Conservation (phyloP, 805 yeast species). For the Kodamaea kaohsiungensis region DNA sequence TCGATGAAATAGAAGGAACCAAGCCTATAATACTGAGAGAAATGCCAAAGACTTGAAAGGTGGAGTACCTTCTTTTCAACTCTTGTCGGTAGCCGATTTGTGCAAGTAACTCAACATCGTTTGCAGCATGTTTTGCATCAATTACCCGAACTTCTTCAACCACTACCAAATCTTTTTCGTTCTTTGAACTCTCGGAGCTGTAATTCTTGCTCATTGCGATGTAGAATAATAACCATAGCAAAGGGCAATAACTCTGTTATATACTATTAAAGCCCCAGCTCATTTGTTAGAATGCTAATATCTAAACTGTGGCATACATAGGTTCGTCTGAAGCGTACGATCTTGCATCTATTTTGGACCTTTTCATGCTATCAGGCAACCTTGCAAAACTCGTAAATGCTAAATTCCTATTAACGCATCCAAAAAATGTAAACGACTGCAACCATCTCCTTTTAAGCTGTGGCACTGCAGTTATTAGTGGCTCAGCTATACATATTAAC, state of each 20-base stretch:
- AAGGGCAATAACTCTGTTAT: background rate
- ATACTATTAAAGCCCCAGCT: too few relatives aligned
- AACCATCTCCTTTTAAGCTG: background rate
- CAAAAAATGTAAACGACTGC: too few relatives aligned
- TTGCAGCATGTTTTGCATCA: slow-evolving; percentile 10
- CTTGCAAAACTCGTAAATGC: too few relatives aligned
- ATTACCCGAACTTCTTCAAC: background rate
- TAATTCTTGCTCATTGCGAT: background rate
- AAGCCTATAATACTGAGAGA: slow-evolving; percentile 75
- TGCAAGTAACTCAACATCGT: slow-evolving; percentile 40
- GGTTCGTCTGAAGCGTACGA: too few relatives aligned
- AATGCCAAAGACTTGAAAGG: slow-evolving; percentile 66
- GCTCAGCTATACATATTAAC: background rate
- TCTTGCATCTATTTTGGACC: too few relatives aligned
- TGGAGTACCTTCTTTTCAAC: slow-evolving; percentile 57
- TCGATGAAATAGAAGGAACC: slow-evolving; percentile 62
- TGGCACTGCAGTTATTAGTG: background rate
- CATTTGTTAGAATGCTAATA: too few relatives aligned
- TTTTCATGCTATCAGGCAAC: too few relatives aligned
- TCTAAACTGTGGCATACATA: too few relatives aligned
- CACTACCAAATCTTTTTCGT: background rate
- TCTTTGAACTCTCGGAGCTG: background rate
- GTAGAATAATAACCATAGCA: background rate
- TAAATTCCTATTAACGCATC: too few relatives aligned
- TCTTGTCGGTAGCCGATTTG: slow-evolving; percentile 75